Percentiles rank a stretch among this genome's conserved stretches.
These are phyloP conservation scores for Cordyceps cicadae DNA, from an alignment of 2,329 filamentous ascomycete genomes.

Conservation along the genomic window DNA sequence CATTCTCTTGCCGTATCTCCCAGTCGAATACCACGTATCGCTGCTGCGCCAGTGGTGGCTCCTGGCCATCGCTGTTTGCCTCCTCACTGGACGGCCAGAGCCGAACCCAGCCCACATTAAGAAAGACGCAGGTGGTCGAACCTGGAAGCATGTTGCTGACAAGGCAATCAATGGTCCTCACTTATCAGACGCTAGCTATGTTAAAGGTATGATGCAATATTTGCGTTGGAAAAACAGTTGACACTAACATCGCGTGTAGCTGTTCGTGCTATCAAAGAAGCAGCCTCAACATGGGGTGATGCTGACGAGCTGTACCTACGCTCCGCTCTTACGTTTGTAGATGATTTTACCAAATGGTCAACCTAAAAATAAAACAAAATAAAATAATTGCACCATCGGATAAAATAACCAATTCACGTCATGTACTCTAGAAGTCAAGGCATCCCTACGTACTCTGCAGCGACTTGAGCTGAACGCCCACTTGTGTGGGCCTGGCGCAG, in stretches of 20 bases:
- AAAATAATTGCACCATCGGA: not conserved
- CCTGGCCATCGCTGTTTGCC: constrained; percentile 68
- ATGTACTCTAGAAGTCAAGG: not conserved
- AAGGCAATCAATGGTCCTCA: constrained; percentile 61
- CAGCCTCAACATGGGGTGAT: constrained; percentile 67
- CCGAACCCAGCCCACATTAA: constrained; percentile 60
- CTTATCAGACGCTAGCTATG: constrained; percentile 69
- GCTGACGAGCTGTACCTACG: constrained; percentile 56
- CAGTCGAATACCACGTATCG: constrained; percentile 60
- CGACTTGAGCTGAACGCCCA: not conserved
- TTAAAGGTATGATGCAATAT: constrained; percentile 55
- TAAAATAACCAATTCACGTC: not conserved
- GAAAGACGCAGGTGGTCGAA: constrained; percentile 50
- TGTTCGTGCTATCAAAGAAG: constrained; percentile 66
- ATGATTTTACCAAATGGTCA: constrained; percentile 64
- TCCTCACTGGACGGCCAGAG: constrained; percentile 63
- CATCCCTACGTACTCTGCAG: not conserved
- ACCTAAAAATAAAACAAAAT: constrained; percentile 18
- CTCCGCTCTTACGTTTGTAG: constrained; percentile 62
- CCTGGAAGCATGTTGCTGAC: constrained; percentile 70
- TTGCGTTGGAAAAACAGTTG: not conserved
- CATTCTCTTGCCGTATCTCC: constrained; percentile 72
- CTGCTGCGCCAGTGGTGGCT: constrained; percentile 88
- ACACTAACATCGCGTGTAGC: constrained; percentile 31
- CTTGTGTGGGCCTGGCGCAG: constrained; percentile 1